Evolutionary conservation across 345 rosid species (phyloP), one percentile per base, ranked within the genome.

Genomic region (Citrus sp.): DNA sequence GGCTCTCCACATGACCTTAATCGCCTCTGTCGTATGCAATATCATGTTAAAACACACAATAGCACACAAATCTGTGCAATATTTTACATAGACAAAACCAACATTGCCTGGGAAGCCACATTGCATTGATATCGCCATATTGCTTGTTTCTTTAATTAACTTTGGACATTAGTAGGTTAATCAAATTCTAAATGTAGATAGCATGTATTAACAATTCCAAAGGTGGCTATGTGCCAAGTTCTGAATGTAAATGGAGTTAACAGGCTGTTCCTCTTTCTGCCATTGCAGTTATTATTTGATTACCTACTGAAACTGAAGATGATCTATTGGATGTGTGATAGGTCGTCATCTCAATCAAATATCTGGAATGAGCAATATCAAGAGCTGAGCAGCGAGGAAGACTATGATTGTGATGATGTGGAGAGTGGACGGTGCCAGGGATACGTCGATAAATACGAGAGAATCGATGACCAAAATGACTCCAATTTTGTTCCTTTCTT

Each of bases 361-460:
- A 77, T 73, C 78, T 59, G 3, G 0, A 70, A 68, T 49, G 81
- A 76, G 49, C 67, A 22, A 42, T 80, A 73, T 55, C 76, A 68
- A 30, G 82, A 71, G 40, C 76, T 38, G 59, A 61, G 49, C 9
- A 73, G 69, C 30, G 71, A 78, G 38, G 83, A 84, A 67, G 82
- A 59, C 2, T 37, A 37, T 35, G 56, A 24, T 46, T 79, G 27
- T 14, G 73, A 70, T 24, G 84, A 89, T 4, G 67, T 72, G 25
- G 87, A 86, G 79, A 83, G 46, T 3, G 86, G 85, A 35, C 80
- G 37, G 24, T 71, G 9, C 55, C 27, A 22, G 34, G 49, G n/a
- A 54, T 59, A 37, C 2, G 28, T 67, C 24, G 65, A 67, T 22
- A 37, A 59, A n/a, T 67, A 80, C 6, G 74, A 79, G 64, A 76